Evolutionary conservation across 2,329 filamentous ascomycete species (phyloP).

Genomic region (Boeremia lycopersici): DNA sequence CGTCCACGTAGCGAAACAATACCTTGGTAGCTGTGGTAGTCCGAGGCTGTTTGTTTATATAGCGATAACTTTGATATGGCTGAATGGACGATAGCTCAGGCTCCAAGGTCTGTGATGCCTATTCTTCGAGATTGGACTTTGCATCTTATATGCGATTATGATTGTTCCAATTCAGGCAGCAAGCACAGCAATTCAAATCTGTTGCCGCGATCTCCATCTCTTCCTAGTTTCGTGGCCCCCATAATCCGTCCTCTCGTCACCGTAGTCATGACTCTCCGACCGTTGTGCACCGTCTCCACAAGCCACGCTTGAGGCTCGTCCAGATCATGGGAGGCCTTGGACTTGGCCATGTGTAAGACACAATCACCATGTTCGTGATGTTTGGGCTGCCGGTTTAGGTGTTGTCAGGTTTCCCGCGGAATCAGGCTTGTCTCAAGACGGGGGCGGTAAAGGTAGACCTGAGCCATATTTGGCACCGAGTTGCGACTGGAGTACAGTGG

Average conservation of each 20-base stretch:
- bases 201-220: conserved; percentile 6
- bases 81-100: not conserved
- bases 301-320: conserved; percentile 16
- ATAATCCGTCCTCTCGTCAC: conserved; percentile 6
- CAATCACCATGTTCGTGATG: not conserved
- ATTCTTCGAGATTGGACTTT: not conserved
- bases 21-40: not conserved
- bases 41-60: not conserved
- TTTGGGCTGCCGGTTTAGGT: not conserved
- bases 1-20: not conserved
- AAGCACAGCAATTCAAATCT: not conserved
- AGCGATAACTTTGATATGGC: not conserved
- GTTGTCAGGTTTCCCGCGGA: conserved; percentile 1
- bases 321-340: conserved; percentile 6
- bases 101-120: not conserved
- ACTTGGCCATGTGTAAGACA: conserved; percentile 5
- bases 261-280: conserved; percentile 2
- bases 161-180: conserved; percentile 4
- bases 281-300: conserved; percentile 5
- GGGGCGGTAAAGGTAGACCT: not conserved
- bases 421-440: conserved; percentile 10
- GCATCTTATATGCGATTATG: conserved; percentile 9
- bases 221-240: conserved; percentile 10
- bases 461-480: conserved; percentile 5
- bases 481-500: not conserved